These are phyloP conservation scores for Mycena vulgaris DNA, from an alignment of 768 basidiomycete genomes.

Conservation along the genomic window DNA sequence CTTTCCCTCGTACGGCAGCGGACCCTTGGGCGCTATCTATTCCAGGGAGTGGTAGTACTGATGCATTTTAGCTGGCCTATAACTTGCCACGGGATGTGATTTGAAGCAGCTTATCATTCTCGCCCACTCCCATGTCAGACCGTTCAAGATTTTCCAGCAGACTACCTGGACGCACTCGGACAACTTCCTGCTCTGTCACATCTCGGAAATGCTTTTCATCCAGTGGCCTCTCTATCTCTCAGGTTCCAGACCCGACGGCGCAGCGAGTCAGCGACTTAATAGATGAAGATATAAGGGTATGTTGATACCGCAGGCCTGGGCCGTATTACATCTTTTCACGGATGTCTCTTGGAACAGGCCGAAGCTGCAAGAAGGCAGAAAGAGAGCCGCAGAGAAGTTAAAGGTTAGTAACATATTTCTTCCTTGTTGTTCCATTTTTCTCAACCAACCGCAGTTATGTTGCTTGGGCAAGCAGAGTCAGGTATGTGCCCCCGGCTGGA, in stretches of 20 bases:
- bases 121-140: slow-evolving; percentile 14
- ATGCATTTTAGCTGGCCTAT: slow-evolving; percentile 32
- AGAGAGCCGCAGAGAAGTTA: slow-evolving; percentile 63
- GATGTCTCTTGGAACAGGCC: slow-evolving; percentile 51
- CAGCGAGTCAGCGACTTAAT: slow-evolving; percentile 57
- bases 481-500: slow-evolving; percentile 45
- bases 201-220: slow-evolving; percentile 21
- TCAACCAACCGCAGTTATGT: slow-evolving; percentile 64
- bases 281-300: slow-evolving; percentile 61
- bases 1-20: slow-evolving; percentile 36
- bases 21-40: slow-evolving; percentile 21
- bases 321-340: background rate
- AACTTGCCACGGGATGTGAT: slow-evolving; percentile 11
- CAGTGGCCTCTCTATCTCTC: slow-evolving; percentile 21
- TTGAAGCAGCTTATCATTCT: background rate
- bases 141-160: slow-evolving; percentile 16
- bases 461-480: slow-evolving; percentile 85
- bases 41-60: slow-evolving; percentile 12
- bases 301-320: background rate
- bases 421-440: slow-evolving; percentile 8
- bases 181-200: slow-evolving; percentile 6
- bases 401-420: slow-evolving; percentile 56
- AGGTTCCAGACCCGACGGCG: background rate
- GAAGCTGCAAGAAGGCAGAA: slow-evolving; percentile 65
- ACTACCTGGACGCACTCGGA: slow-evolving; percentile 21